Evolutionary conservation across 805 yeast species (phyloP).

Genomic region (Teunomyces stri): DNA sequence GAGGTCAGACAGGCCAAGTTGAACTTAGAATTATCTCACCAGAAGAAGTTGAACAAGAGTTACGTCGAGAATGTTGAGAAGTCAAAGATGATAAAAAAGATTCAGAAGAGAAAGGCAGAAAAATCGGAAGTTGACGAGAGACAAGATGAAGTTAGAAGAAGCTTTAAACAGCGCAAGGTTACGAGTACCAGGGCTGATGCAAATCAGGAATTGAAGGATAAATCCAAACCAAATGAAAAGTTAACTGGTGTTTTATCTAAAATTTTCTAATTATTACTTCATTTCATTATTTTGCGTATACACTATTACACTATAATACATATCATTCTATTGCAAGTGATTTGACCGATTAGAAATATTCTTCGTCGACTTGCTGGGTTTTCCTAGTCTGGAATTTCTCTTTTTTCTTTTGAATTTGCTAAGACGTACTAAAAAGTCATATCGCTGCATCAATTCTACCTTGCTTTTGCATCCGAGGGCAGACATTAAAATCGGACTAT

Average conservation of each 20-base stretch:
- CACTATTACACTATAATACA: neutral
- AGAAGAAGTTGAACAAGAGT: slow-evolving; percentile 79
- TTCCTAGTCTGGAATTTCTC: neutral
- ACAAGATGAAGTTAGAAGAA: slow-evolving; percentile 44
- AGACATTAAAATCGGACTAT: slow-evolving; percentile 24
- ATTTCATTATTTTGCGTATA: neutral
- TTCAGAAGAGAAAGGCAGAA: slow-evolving; percentile 48
- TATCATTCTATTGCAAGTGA: neutral
- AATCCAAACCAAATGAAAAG: slow-evolving; percentile 38
- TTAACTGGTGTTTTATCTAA: slow-evolving; percentile 50
- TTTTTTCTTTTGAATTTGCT: slow-evolving; percentile 3
- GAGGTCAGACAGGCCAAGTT: slow-evolving; percentile 85
- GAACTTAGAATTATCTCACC: slow-evolving; percentile 85
- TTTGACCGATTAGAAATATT: neutral
- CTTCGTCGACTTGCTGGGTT: neutral
- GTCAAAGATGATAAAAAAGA: slow-evolving; percentile 74
- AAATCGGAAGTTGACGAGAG: slow-evolving; percentile 13
- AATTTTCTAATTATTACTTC: slow-evolving; percentile 40
- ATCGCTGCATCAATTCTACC: slow-evolving; percentile 30
- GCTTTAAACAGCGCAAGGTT: slow-evolving; percentile 69
- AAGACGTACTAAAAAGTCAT: slow-evolving; percentile 22
- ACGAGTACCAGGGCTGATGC: slow-evolving; percentile 68
- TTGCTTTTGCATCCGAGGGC: slow-evolving; percentile 25
- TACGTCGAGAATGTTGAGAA: slow-evolving; percentile 82
- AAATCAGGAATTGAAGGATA: slow-evolving; percentile 41